Percentiles rank a stretch among this genome's conserved stretches.
These are phyloP conservation scores for Cardiospermum halicacabum DNA, from an alignment of 345 rosid species.

Conservation along the genomic window DNA sequence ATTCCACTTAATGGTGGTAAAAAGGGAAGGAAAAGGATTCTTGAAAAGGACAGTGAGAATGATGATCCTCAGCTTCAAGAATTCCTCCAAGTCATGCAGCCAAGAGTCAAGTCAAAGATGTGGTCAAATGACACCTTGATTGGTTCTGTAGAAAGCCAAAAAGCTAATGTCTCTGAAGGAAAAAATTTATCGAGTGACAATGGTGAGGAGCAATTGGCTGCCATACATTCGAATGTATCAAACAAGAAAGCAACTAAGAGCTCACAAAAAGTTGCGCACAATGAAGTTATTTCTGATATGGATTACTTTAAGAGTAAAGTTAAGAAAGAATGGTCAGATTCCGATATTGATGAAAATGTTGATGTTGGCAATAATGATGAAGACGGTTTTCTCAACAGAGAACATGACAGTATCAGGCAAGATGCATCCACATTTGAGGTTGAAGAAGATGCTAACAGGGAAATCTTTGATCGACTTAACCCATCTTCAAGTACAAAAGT, in stretches of 20 bases:
- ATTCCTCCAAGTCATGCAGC: conserved; percentile 82
- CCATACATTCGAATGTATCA: conserved; percentile 17
- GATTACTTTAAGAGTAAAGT: conserved; percentile 91
- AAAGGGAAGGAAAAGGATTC: conserved; percentile 27
- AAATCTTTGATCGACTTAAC: conserved; percentile 28
- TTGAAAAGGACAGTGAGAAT: conserved; percentile 26
- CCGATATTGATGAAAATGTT: conserved; percentile 44
- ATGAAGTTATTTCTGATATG: conserved; percentile 62
- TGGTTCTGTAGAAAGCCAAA: conserved; percentile 26
- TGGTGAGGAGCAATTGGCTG: conserved; percentile 17
- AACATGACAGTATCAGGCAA: conserved; percentile 9
- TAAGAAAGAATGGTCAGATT: conserved; percentile 67
- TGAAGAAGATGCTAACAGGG: conserved; percentile 36
- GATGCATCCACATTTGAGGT: conserved; percentile 23
- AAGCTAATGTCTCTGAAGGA: conserved; percentile 18
- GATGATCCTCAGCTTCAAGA: conserved; percentile 54
- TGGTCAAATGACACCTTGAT: conserved; percentile 70
- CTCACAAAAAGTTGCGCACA: conserved; percentile 26
- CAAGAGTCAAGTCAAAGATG: conserved; percentile 59
- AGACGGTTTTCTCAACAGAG: conserved; percentile 14
- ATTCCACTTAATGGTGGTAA: conserved; percentile 20
- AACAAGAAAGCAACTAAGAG: conserved; percentile 29
- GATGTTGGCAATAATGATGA: conserved; percentile 23
- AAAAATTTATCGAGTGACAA: conserved; percentile 26
- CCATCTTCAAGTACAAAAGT: conserved; percentile 29